Conservation (phyloP, 2,329 filamentous ascomycete genomes). For the Dactylellina haptotyla region DNA sequence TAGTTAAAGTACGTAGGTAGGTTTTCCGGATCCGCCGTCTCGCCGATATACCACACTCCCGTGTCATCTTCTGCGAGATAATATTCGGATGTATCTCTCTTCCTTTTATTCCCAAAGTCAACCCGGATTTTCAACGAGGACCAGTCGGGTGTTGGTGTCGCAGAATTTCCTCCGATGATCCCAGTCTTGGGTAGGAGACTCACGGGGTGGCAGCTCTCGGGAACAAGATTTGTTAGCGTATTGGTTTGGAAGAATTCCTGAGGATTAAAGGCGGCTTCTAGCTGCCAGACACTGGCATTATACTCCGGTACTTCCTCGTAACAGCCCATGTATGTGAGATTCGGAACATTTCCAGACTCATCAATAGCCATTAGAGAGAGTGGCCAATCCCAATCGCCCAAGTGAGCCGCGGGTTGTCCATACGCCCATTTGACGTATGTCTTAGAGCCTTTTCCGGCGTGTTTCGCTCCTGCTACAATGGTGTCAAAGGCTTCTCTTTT, state of each 20-base stretch:
- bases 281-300: conserved; percentile 5
- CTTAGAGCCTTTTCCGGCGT: background rate
- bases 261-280: conserved; percentile 15
- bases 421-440: conserved; percentile 5
- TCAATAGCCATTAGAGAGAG: conserved; percentile 1
- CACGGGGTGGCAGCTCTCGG: conserved; percentile 8
- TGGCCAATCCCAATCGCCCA: background rate
- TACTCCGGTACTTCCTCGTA: conserved; percentile 4
- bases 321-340: conserved; percentile 14
- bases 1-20: conserved; percentile 13
- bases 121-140: conserved; percentile 20
- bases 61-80: conserved; percentile 17
- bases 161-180: background rate
- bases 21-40: background rate
- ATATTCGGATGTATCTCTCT: background rate
- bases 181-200: conserved; percentile 1
- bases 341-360: background rate
- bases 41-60: conserved; percentile 7
- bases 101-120: background rate
- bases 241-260: conserved; percentile 1
- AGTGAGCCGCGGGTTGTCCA: background rate
- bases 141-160: conserved; percentile 7
- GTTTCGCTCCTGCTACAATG: conserved; percentile 1
- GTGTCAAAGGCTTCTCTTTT: conserved; percentile 15
- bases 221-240: background rate